Base-by-base conservation (phyloP, 495 filamentous ascomycete species). In the Xylaria flabelliformis region DNA sequence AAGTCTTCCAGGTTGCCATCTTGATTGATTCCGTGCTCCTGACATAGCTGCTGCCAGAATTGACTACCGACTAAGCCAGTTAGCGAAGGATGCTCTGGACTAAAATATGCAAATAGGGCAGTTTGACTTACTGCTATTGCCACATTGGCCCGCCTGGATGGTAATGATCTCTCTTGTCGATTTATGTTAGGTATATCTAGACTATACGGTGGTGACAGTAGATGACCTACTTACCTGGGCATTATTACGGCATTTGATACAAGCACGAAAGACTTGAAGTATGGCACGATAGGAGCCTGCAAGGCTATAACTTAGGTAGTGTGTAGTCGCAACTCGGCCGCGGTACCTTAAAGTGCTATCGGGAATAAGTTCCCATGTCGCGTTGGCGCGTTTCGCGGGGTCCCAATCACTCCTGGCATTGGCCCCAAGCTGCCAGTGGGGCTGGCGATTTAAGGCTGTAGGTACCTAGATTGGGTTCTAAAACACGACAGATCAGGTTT, bases 81-180 rank as follows among this genome's bases (percentile, higher is more conserved):
- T 63, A 77, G 76, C 36, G 44, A 34, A 58, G 32, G n/a, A 36
- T 19, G 36, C 55, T 48, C 63, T 64, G 74, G 44, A 48, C 65
- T 19, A n/a, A 64, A 70, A 36, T 8, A 39, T 63, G 12, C 48
- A 17, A 26, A 46, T 42, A 17, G 64, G 58, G 64, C 19, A 63
- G 59, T 29, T 29, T 36, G 46, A 90, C 92, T 85, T 80, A 97
- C 94, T 94, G 86, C 94, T 98, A 82, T 99, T 99, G 88, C 96
- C 96, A 89, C 96, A 99, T 82, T 99, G 96, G 88, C 96, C 96
- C 67, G 97, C 95, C 84, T 99, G 96, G 73, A 99, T 92, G 48
- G 97, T 99, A 82, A 99, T 99, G 79, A 99, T 98, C 89, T 99
- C 96, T 83, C 96, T 98, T 67, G n/a, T 51, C 13, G 42, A 65